A percentile compares a stretch with the other conserved stretches of the same genome.
Conservation (phyloP, 148 eudicot species). For the Silene conica region DNA sequence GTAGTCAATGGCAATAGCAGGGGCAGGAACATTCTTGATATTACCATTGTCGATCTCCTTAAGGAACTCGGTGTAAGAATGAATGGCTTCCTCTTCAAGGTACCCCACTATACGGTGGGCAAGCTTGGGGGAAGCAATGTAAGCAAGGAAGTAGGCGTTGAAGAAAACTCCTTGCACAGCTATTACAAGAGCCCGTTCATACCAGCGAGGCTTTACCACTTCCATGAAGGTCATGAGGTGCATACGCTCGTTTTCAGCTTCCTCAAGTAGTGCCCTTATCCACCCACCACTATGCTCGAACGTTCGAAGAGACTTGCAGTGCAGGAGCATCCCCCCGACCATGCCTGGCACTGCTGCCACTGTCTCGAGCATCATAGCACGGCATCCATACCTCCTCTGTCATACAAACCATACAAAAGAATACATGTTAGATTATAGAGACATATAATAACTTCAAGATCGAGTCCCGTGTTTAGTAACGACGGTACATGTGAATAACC, state of each 20-base stretch:
- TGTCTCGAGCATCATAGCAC: conserved; percentile 91
- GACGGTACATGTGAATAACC: no score
- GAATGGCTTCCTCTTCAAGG: conserved; percentile 85
- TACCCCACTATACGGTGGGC: conserved; percentile 83
- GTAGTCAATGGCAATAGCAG: conserved; percentile 82
- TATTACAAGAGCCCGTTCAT: conserved; percentile 69
- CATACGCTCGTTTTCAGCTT: conserved; percentile 94
- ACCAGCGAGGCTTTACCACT: conserved; percentile 70
- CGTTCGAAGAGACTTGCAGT: conserved; percentile 67
- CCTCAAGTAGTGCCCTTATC: conserved; percentile 81
- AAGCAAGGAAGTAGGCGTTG: conserved; percentile 77
- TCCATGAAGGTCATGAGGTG: conserved; percentile 96
- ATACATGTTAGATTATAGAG: no score
- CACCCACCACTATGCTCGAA: conserved; percentile 95
- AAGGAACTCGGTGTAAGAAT: conserved; percentile 81
- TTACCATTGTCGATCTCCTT: conserved; percentile 70
- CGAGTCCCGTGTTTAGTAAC: no score
- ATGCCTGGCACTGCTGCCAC: conserved; percentile 95
- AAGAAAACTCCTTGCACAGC: conserved; percentile 85
- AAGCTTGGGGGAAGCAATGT: conserved; percentile 62
- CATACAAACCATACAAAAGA: neutral
- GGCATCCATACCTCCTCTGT: conserved; percentile 83
- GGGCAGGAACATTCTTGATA: conserved; percentile 71
- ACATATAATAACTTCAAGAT: no score
- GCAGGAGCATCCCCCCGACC: conserved; percentile 91